phyloP scores from a whole-genome alignment of 2,329 filamentous ascomycete genomes.

The Stagonosporopsis tanaceti region DNA sequence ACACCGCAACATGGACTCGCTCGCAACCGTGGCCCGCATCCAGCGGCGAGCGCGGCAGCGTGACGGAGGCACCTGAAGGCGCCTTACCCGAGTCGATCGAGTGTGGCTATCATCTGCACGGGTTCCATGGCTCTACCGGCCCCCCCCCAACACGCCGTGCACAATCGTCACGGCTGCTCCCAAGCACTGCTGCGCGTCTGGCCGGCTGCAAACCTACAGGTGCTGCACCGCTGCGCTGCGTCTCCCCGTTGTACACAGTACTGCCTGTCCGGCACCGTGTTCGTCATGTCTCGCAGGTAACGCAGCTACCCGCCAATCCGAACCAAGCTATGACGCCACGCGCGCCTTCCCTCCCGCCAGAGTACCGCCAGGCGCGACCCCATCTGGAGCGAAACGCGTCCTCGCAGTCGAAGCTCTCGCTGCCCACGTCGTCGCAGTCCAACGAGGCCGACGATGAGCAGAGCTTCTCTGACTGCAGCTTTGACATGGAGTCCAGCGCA shows the following conservation, averaged over 20 bases:
- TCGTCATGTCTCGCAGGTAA: constrained; percentile 20
- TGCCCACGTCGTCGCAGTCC: constrained; percentile 46
- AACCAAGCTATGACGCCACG: constrained; percentile 41
- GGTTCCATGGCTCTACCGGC: constrained; percentile 11
- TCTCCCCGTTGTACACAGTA: not conserved
- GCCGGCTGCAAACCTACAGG: not conserved
- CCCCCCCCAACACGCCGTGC: constrained; percentile 4
- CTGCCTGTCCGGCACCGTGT: constrained; percentile 6
- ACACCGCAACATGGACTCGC: constrained; percentile 17
- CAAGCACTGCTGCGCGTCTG: not conserved
- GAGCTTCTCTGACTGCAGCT: constrained; percentile 41
- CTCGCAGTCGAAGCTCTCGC: constrained; percentile 45
- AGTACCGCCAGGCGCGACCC: constrained; percentile 36
- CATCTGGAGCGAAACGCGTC: constrained; percentile 43
- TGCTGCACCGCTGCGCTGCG: not conserved
- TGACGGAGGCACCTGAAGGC: constrained; percentile 16
- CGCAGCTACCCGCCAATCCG: constrained; percentile 34
- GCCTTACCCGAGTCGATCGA: constrained; percentile 20
- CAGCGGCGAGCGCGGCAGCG: constrained; percentile 20
- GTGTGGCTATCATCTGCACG: constrained; percentile 20
- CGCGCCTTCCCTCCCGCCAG: constrained; percentile 16
- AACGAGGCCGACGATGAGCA: constrained; percentile 57
- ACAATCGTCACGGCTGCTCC: constrained; percentile 3
- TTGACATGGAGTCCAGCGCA: constrained; percentile 45
- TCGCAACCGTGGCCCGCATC: constrained; percentile 7